A percentile compares a stretch with the other conserved stretches of the same genome.
Conservation (phyloP, 2,329 filamentous ascomycete genomes). For the Penicillium sp. region DNA sequence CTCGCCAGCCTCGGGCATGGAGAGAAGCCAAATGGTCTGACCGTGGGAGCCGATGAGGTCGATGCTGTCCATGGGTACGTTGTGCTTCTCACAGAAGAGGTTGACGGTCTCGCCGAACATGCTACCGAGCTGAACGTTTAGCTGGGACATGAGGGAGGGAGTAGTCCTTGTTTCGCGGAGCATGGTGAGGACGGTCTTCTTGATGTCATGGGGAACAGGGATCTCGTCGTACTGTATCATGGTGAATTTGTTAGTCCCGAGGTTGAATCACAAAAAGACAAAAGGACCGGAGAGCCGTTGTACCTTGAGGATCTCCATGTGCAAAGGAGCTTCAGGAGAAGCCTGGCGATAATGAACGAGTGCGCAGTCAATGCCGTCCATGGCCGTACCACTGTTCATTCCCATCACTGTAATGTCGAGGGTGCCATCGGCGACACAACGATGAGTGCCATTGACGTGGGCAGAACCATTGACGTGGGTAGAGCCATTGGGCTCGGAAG, state of each 20-base stretch:
- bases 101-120: slow-evolving; percentile 51
- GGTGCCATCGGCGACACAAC: slow-evolving; percentile 43
- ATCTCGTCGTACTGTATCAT: slow-evolving; percentile 49
- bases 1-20: slow-evolving; percentile 47
- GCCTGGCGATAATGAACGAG: slow-evolving; percentile 53
- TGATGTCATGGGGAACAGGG: slow-evolving; percentile 49
- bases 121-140: slow-evolving; percentile 55
- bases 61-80: slow-evolving; percentile 43
- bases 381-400: slow-evolving; percentile 50
- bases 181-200: slow-evolving; percentile 53
- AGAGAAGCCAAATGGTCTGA: slow-evolving; percentile 54
- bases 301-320: slow-evolving; percentile 48
- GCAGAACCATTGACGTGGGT: not conserved
- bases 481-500: slow-evolving; percentile 6
- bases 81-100: slow-evolving; percentile 45
- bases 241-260: slow-evolving; percentile 1
- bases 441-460: slow-evolving; percentile 8
- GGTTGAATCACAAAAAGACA: not conserved
- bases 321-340: slow-evolving; percentile 48
- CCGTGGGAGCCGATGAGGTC: slow-evolving; percentile 55
- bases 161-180: slow-evolving; percentile 52
- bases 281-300: not conserved
- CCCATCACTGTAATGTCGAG: slow-evolving; percentile 43
- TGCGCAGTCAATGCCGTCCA: slow-evolving; percentile 55
- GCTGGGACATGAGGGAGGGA: slow-evolving; percentile 51